A percentile compares a stretch with the other conserved stretches of the same genome.
Conservation (phyloP, 345 rosid genomes). For the Bruguiera gymnorhiza region DNA sequence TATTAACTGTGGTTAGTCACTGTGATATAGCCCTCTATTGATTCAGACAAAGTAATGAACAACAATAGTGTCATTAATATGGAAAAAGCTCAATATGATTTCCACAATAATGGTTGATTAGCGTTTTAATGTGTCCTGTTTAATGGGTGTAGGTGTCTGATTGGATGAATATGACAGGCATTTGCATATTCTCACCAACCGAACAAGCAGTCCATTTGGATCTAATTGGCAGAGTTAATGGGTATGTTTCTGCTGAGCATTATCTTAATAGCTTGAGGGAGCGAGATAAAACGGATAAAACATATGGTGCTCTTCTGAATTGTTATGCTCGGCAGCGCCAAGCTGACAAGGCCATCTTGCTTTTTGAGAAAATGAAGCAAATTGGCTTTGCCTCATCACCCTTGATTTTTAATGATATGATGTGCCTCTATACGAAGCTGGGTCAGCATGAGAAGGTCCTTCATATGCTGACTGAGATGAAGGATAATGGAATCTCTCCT, state of each 20-base stretch:
- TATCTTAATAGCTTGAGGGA: slow-evolving; percentile 62
- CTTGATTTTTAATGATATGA: slow-evolving; percentile 67
- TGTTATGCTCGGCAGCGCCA: slow-evolving; percentile 69
- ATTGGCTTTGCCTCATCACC: slow-evolving; percentile 52
- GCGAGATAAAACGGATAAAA: slow-evolving; percentile 63
- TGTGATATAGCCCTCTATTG: too few species aligned
- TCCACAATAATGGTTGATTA: neutral
- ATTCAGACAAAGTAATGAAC: too few species aligned
- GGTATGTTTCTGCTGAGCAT: slow-evolving; percentile 59
- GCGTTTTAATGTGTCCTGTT: slow-evolving; percentile 9
- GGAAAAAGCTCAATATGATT: neutral
- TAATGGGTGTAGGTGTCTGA: slow-evolving; percentile 56
- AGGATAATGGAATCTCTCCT: slow-evolving; percentile 49
- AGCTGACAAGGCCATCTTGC: slow-evolving; percentile 55
- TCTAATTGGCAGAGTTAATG: slow-evolving; percentile 70
- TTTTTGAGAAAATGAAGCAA: slow-evolving; percentile 68
- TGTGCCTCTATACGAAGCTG: slow-evolving; percentile 67
- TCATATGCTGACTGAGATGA: slow-evolving; percentile 63
- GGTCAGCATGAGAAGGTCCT: slow-evolving; percentile 65
- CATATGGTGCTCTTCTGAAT: slow-evolving; percentile 80
- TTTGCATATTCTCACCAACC: slow-evolving; percentile 52
- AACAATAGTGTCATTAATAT: neutral
- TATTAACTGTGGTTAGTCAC: too few species aligned
- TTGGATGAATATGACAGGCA: slow-evolving; percentile 66
- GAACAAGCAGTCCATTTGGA: slow-evolving; percentile 84